Conservation (phyloP, 805 yeast species). For the Metschnikowia aberdeeniae region DNA sequence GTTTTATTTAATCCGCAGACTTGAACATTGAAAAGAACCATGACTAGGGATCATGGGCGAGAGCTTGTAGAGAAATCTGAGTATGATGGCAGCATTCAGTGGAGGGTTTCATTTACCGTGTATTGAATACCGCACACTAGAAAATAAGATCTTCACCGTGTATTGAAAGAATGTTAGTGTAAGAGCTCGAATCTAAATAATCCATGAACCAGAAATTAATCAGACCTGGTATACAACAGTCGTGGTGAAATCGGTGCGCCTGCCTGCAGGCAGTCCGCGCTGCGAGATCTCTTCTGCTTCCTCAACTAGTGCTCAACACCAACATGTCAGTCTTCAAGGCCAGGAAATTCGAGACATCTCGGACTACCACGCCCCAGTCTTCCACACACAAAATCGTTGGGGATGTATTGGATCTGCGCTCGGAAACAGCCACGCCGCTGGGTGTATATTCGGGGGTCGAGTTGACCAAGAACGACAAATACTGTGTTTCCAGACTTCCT, state of each 20-base stretch:
- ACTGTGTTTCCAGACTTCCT: constrained; percentile 53
- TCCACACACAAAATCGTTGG: not conserved
- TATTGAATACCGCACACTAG: no score
- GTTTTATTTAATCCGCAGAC: not conserved
- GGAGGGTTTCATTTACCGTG: no score
- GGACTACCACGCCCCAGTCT: constrained; percentile 1
- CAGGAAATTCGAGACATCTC: constrained; percentile 5
- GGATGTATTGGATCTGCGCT: not conserved
- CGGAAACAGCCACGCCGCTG: not conserved
- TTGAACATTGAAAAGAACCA: not conserved
- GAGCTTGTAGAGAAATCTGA: no score
- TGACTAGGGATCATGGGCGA: no score
- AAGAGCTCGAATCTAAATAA: no score
- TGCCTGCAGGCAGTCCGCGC: not conserved
- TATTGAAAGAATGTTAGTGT: no score
- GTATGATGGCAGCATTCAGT: no score
- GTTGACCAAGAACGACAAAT: constrained; percentile 55
- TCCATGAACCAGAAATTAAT: not conserved
- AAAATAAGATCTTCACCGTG: no score
- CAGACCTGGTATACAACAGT: not conserved
- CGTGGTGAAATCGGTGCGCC: not conserved
- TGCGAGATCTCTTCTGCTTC: constrained; percentile 2
- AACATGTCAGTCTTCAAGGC: constrained; percentile 4
- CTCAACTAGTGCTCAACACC: not conserved
- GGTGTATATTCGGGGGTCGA: constrained; percentile 26